Conservation (phyloP, 2,329 filamentous ascomycete species). For the Aureobasidium uvarum region DNA sequence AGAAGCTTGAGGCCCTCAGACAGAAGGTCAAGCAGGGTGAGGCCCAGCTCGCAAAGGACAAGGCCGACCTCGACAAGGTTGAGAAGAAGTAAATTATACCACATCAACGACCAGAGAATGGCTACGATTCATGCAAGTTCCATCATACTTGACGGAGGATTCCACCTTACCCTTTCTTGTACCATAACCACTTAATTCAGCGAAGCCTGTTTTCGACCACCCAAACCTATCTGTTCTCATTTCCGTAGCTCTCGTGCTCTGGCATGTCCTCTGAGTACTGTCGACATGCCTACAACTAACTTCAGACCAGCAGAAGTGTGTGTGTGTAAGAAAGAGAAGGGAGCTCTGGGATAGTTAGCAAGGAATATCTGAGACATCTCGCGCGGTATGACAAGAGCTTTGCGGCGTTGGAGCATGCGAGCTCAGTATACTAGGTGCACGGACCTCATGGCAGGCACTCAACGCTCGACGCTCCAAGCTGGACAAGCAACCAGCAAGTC, state of each 20-base stretch:
- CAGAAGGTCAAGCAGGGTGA: slow-evolving; percentile 38
- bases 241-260: neutral
- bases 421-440: neutral
- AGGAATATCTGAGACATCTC: neutral
- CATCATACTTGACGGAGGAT: slow-evolving; percentile 8
- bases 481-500: neutral
- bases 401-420: neutral
- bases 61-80: slow-evolving; percentile 34
- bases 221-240: neutral
- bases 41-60: slow-evolving; percentile 35
- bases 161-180: slow-evolving; percentile 9
- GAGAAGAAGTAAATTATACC: slow-evolving; percentile 28
- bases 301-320: neutral
- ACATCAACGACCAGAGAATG: slow-evolving; percentile 7
- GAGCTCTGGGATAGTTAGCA: neutral
- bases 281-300: neutral
- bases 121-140: slow-evolving; percentile 14
- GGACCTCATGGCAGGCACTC: neutral
- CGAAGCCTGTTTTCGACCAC: slow-evolving; percentile 1
- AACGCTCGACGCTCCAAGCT: neutral
- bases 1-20: slow-evolving; percentile 60
- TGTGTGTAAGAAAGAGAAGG: neutral
- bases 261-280: neutral
- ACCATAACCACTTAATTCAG: slow-evolving; percentile 23
- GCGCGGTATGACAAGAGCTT: neutral